Percentiles rank a stretch among this genome's conserved stretches.
These are phyloP conservation scores for Poterioochromonas sp. DNA, from an alignment of 352 stramenopile genomes.

Conservation along the genomic window DNA sequence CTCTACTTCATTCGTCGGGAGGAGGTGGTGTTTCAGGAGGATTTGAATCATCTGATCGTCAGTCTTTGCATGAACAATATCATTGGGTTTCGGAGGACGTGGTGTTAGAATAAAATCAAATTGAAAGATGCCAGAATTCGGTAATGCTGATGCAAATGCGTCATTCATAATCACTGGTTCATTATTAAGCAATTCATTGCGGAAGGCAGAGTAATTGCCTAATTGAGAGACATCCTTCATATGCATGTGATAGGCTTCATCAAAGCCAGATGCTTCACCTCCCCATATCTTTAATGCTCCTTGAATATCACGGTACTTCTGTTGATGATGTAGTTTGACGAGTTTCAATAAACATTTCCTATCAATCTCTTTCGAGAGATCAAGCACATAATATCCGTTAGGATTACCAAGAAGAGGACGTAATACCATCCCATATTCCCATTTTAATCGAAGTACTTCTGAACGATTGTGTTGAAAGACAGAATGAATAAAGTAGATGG, in stretches of 20 bases:
- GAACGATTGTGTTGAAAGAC: neutral
- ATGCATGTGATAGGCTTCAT: too few relatives aligned
- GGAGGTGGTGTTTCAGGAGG: too few relatives aligned
- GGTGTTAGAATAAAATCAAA: too few relatives aligned
- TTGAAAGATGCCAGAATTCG: too few relatives aligned
- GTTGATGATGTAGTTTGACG: neutral
- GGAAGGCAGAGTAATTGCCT: neutral
- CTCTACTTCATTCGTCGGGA: too few relatives aligned
- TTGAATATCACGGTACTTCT: neutral
- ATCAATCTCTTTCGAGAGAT: neutral
- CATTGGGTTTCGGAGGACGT: too few relatives aligned
- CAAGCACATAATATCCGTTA: neutral
- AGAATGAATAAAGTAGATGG: neutral
- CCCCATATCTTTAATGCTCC: neutral
- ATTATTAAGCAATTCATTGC: neutral
- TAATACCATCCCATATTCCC: neutral
- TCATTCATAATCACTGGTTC: too few relatives aligned
- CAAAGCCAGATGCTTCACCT: neutral
- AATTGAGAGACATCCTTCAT: neutral
- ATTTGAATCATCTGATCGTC: too few relatives aligned
- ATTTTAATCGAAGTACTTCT: neutral
- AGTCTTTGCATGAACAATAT: too few relatives aligned
- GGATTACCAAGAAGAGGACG: neutral
- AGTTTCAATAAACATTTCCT: constrained; percentile 6
- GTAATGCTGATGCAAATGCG: too few relatives aligned